These are phyloP conservation scores for Teratosphaeria nubilosa DNA, from an alignment of 2,329 filamentous ascomycete genomes.

Conservation along the genomic window DNA sequence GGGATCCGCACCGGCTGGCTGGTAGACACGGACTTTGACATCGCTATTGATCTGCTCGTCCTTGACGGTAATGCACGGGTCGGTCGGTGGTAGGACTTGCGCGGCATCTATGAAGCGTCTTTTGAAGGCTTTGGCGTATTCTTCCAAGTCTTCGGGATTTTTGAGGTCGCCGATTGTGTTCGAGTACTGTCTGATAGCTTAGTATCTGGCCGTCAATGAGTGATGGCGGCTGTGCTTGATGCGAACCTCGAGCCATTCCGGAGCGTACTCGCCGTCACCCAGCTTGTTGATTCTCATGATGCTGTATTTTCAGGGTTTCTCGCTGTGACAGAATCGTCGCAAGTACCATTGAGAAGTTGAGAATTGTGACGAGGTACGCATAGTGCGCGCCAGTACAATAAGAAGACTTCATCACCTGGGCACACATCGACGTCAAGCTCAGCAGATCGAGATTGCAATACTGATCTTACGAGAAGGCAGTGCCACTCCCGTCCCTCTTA, in stretches of 20 bases:
- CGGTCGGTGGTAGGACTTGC: neutral
- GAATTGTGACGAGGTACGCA: neutral
- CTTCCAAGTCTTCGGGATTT: neutral
- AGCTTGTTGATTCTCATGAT: neutral
- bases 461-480: neutral
- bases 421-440: neutral
- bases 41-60: neutral
- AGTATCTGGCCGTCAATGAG: neutral
- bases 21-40: neutral
- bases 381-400: neutral
- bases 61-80: neutral
- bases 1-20: neutral
- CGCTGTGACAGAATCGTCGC: neutral
- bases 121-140: neutral
- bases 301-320: neutral
- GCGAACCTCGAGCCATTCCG: neutral
- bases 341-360: neutral
- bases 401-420: neutral
- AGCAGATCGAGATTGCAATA: neutral
- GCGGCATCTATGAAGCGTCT: neutral
- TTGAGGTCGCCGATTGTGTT: neutral
- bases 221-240: neutral
- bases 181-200: neutral
- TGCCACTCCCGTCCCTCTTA: neutral
- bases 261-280: neutral